A percentile compares a stretch with the other conserved stretches of the same genome.
Evolutionary conservation across 345 rosid genomes (phyloP).

Genomic region (Citrus glauca): DNA sequence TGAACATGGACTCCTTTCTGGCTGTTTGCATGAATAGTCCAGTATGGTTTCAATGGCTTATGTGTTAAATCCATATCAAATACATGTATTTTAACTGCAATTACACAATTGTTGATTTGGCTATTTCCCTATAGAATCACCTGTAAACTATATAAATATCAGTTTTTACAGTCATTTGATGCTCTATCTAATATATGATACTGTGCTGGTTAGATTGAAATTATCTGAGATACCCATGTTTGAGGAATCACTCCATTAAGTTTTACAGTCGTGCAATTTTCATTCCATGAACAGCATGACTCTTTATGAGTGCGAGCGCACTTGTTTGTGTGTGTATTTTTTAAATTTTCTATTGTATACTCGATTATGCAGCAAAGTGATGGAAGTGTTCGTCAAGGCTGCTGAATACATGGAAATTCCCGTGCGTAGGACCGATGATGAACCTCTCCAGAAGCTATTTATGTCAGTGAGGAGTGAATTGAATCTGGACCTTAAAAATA

Average conservation of each 20-base stretch:
- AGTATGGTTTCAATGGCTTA: not conserved
- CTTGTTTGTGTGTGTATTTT: not conserved
- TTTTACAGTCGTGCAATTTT: not conserved
- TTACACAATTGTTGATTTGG: not conserved
- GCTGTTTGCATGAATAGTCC: not conserved
- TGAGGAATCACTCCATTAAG: not conserved
- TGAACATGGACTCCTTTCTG: not conserved
- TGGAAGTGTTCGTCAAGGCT: slow-evolving; percentile 97
- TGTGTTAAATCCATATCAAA: not conserved
- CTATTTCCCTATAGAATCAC: not conserved
- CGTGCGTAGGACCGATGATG: slow-evolving; percentile 90
- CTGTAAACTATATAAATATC: not conserved
- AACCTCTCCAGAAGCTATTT: slow-evolving; percentile 96
- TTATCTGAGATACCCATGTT: not conserved
- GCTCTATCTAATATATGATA: not conserved
- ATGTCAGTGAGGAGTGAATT: slow-evolving; percentile 94
- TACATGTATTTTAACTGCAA: not conserved
- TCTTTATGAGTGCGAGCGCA: too few relatives aligned
- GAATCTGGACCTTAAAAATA: slow-evolving; percentile 88
- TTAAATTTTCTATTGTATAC: slow-evolving; percentile 1
- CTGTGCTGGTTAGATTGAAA: not conserved
- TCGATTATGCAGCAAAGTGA: slow-evolving; percentile 72
- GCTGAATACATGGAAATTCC: slow-evolving; percentile 97
- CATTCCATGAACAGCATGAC: not conserved
- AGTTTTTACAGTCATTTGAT: not conserved